Evolutionary conservation across 805 yeast genomes (phyloP).

Genomic region (Priceomyces melissophilus): DNA sequence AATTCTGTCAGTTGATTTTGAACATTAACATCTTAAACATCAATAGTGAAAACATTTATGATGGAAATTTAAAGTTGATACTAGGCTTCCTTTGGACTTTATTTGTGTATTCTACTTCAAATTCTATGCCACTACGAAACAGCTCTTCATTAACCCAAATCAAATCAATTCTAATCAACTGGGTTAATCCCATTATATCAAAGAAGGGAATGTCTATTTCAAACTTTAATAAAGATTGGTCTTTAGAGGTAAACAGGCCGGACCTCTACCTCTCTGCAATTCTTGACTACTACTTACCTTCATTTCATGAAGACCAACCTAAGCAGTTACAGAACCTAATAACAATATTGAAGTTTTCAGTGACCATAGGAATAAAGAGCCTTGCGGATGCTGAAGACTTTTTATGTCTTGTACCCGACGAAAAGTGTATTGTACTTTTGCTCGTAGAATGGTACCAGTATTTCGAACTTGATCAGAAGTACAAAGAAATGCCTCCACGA

Average conservation of each 20-base stretch:
- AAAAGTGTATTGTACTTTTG: constrained; percentile 55
- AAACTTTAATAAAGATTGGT: constrained; percentile 58
- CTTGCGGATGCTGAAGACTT: constrained; percentile 57
- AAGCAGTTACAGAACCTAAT: constrained; percentile 28
- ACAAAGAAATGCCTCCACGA: neutral
- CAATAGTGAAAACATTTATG: constrained; percentile 48
- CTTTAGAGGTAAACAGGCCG: constrained; percentile 43
- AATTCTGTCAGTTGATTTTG: constrained; percentile 37
- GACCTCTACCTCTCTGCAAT: constrained; percentile 44
- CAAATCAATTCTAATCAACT: constrained; percentile 34
- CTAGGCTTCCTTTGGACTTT: constrained; percentile 50
- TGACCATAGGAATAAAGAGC: constrained; percentile 46
- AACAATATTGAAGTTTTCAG: constrained; percentile 41
- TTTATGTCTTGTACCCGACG: constrained; percentile 50
- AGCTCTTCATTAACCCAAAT: constrained; percentile 27
- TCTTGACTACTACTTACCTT: constrained; percentile 23
- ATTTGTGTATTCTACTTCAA: constrained; percentile 39
- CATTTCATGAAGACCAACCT: constrained; percentile 19
- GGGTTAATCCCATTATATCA: constrained; percentile 45
- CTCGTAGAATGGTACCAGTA: constrained; percentile 56
- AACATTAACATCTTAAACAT: constrained; percentile 42
- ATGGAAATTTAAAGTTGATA: constrained; percentile 45
- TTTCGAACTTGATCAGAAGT: constrained; percentile 19
- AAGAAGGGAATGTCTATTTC: constrained; percentile 24
- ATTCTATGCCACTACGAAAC: constrained; percentile 17